Percentiles rank a stretch among this genome's conserved stretches.
These are phyloP conservation scores for Mollisiaceae sp. DNA, from an alignment of 2,329 filamentous ascomycete species.

Conservation along the genomic window DNA sequence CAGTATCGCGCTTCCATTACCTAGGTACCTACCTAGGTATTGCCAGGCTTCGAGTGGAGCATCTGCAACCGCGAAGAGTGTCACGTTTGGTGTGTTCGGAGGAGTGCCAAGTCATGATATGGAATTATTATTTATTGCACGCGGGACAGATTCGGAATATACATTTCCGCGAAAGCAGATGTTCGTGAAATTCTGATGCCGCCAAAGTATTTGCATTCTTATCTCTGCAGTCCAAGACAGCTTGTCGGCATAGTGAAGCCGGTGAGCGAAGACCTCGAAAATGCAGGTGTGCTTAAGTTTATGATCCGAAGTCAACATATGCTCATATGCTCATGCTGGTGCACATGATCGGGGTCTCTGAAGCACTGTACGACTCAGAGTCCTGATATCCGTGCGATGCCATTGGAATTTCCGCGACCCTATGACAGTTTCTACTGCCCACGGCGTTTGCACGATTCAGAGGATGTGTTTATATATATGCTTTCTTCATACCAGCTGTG, in stretches of 20 bases:
- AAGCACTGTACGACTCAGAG: conserved; percentile 1
- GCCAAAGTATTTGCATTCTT: neutral
- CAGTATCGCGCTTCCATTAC: conserved; percentile 8
- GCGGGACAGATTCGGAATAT: neutral
- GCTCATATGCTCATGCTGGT: neutral
- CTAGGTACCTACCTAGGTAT: too few species aligned
- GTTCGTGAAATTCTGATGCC: neutral
- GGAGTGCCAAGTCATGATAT: neutral
- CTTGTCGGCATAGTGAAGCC: neutral
- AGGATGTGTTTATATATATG: conserved; percentile 8
- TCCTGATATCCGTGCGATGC: conserved; percentile 1
- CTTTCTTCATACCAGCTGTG: neutral
- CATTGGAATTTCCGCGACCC: neutral
- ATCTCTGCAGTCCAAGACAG: neutral
- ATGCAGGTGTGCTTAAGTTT: neutral
- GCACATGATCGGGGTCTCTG: neutral
- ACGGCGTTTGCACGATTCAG: neutral
- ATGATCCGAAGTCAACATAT: neutral
- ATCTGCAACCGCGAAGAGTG: neutral
- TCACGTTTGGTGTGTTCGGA: conserved; percentile 6
- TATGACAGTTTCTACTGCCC: neutral
- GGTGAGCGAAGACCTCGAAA: neutral
- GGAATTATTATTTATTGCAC: neutral
- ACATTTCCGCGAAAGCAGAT: neutral
- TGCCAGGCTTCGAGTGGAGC: conserved; percentile 6